Conservation (phyloP, 768 basidiomycete species). For the Agrocybe praecox region DNA sequence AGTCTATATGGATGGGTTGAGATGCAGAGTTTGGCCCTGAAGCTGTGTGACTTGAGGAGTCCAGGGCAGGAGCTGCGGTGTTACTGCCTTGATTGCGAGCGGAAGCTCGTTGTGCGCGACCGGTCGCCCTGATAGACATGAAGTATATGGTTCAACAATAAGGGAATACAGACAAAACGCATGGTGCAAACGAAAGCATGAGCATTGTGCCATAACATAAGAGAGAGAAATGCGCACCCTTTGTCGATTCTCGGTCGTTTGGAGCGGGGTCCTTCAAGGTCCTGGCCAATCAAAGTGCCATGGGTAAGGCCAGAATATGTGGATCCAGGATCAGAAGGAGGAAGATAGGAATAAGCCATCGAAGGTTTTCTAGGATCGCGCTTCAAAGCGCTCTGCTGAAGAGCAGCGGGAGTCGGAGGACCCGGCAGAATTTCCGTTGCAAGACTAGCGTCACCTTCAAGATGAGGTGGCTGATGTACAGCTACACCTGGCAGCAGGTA, state of each 20-base stretch:
- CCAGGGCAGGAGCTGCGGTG: conserved; percentile 35
- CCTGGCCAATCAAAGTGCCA: conserved; percentile 63
- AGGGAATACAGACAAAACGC: conserved; percentile 21
- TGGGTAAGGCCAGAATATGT: conserved; percentile 82
- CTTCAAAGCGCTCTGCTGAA: conserved; percentile 72
- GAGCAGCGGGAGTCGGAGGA: conserved; percentile 73
- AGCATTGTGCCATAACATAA: conserved; percentile 12
- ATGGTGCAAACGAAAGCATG: conserved; percentile 22
- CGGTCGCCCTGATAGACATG: conserved; percentile 46
- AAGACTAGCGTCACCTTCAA: conserved; percentile 79
- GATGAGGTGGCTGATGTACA: conserved; percentile 75
- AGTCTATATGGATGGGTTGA: conserved; percentile 48
- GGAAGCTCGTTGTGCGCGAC: conserved; percentile 74
- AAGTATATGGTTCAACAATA: conserved; percentile 21
- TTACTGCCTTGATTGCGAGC: conserved; percentile 63
- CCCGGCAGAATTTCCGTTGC: conserved; percentile 92
- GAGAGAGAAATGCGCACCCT: conserved; percentile 50
- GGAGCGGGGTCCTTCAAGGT: conserved; percentile 65
- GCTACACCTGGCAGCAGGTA: conserved; percentile 75
- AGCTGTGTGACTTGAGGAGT: conserved; percentile 38
- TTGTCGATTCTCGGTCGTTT: conserved; percentile 77
- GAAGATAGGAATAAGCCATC: conserved; percentile 76
- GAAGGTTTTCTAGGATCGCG: conserved; percentile 81
- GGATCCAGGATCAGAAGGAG: conserved; percentile 83
- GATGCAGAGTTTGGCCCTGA: conserved; percentile 37